phyloP scores from a whole-genome alignment of 2,329 filamentous ascomycete species.

The Proliferodiscus dingleyae region DNA sequence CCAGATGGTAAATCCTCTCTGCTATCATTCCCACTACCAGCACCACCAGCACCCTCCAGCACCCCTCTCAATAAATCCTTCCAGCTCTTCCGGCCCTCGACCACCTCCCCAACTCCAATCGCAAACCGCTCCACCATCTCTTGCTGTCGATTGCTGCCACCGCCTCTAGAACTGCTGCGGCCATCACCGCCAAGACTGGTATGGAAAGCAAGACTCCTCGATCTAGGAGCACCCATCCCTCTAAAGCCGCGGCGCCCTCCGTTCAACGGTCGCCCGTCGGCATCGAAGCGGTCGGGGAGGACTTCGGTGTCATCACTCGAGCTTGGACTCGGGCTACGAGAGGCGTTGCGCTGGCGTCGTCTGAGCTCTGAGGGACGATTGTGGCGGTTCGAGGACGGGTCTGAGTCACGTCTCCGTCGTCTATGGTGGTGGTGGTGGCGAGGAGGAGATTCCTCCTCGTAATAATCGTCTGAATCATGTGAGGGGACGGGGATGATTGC shows the following conservation, averaged over 20 bases:
- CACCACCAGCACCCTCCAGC: conserved; percentile 16
- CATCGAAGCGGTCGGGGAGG: conserved; percentile 29
- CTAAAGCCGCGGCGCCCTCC: conserved; percentile 2
- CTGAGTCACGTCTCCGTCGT: conserved; percentile 24
- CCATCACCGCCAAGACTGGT: too few relatives aligned
- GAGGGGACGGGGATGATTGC: too few relatives aligned
- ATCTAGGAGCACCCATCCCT: not conserved
- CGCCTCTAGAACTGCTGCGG: too few relatives aligned
- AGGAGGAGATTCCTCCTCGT: not conserved
- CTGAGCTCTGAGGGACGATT: too few relatives aligned
- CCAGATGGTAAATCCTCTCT: not conserved
- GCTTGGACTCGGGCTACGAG: conserved; percentile 12
- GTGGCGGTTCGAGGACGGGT: conserved; percentile 28
- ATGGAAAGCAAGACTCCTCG: too few relatives aligned
- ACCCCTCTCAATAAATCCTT: conserved; percentile 26
- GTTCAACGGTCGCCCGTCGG: conserved; percentile 22
- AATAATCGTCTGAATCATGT: not conserved
- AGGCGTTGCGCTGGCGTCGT: conserved; percentile 10
- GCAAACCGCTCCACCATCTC: conserved; percentile 29
- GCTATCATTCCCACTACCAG: too few relatives aligned
- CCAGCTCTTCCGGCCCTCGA: conserved; percentile 28
- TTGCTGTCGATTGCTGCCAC: conserved; percentile 3
- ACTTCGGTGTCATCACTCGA: conserved; percentile 20
- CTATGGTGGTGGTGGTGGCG: conserved; percentile 15
- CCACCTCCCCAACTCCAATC: conserved; percentile 24